These are phyloP conservation scores for Pseudogymnoascus sp. DNA, from an alignment of 2,329 filamentous ascomycete genomes.

Conservation along the genomic window DNA sequence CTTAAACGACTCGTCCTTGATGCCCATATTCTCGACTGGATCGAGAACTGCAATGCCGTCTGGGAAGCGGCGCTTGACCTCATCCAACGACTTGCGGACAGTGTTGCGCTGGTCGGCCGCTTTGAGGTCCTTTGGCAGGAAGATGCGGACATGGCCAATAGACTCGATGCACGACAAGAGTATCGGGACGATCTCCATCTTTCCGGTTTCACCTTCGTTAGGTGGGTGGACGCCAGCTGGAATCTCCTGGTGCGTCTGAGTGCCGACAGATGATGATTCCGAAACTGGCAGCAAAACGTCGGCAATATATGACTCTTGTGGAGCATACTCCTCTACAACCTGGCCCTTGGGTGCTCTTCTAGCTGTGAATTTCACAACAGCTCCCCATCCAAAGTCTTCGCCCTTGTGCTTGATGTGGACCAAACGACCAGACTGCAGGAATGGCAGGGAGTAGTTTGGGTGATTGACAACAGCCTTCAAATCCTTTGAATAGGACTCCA, in stretches of 20 bases:
- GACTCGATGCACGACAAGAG: conserved; percentile 77
- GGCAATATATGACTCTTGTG: conserved; percentile 72
- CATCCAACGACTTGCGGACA: conserved; percentile 59
- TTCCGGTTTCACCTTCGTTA: conserved; percentile 52
- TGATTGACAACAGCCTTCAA: conserved; percentile 90
- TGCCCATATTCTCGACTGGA: conserved; percentile 93
- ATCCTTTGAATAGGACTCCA: conserved; percentile 76
- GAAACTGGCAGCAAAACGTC: conserved; percentile 69
- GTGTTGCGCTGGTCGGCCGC: conserved; percentile 59
- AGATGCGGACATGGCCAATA: conserved; percentile 75
- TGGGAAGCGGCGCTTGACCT: conserved; percentile 80
- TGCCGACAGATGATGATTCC: conserved; percentile 40
- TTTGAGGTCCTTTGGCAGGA: conserved; percentile 70
- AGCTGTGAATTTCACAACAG: conserved; percentile 64
- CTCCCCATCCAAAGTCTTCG: conserved; percentile 89
- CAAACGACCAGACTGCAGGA: conserved; percentile 78
- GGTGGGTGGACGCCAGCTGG: conserved; percentile 54
- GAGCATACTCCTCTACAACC: conserved; percentile 55
- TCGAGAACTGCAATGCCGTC: conserved; percentile 86
- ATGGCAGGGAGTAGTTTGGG: conserved; percentile 76
- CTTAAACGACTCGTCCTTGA: conserved; percentile 87
- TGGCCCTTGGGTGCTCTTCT: conserved; percentile 59
- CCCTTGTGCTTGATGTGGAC: conserved; percentile 75
- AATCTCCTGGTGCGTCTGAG: conserved; percentile 55
- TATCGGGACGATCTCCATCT: conserved; percentile 78